Percentiles rank a stretch among this genome's conserved stretches.
Conservation (phyloP, 805 yeast genomes). For the Ogataea minuta region DNA sequence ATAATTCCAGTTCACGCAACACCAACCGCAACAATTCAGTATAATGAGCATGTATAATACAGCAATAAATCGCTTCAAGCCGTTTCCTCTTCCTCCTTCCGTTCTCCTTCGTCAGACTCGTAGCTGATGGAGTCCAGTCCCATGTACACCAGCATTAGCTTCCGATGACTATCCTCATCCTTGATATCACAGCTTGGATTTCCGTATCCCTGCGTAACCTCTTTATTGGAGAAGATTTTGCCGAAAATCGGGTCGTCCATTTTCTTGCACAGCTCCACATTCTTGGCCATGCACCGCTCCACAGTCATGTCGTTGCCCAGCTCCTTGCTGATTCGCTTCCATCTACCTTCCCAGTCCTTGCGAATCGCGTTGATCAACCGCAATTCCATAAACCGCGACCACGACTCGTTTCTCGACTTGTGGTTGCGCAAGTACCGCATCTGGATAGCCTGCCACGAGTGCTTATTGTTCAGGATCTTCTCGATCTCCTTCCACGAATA, state of each 20-base stretch:
- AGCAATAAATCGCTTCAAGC: background rate
- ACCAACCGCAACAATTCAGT: constrained; percentile 3
- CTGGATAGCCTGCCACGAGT: constrained; percentile 47
- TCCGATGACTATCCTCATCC: constrained; percentile 34
- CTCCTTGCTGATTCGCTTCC: constrained; percentile 38
- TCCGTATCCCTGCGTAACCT: constrained; percentile 26
- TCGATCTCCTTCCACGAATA: constrained; percentile 41
- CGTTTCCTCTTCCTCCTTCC: constrained; percentile 4
- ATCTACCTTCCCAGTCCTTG: constrained; percentile 41
- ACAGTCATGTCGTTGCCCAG: constrained; percentile 30
- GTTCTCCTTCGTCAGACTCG: constrained; percentile 29
- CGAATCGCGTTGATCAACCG: constrained; percentile 32
- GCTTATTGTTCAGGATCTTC: constrained; percentile 30
- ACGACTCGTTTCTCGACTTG: constrained; percentile 34
- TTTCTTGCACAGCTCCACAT: constrained; percentile 32
- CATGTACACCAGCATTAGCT: constrained; percentile 37
- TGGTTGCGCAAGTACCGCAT: constrained; percentile 44
- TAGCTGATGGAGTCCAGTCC: constrained; percentile 36
- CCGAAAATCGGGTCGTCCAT: constrained; percentile 28
- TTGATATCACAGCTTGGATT: constrained; percentile 29
- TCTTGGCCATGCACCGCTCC: constrained; percentile 33
- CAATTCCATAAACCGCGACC: constrained; percentile 37
- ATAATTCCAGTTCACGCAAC: constrained; percentile 7
- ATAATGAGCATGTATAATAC: constrained; percentile 4
- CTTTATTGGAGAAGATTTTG: constrained; percentile 30